phyloP scores from a whole-genome alignment of 2,329 filamentous ascomycete species.

The Hymenoscyphus scutula region DNA sequence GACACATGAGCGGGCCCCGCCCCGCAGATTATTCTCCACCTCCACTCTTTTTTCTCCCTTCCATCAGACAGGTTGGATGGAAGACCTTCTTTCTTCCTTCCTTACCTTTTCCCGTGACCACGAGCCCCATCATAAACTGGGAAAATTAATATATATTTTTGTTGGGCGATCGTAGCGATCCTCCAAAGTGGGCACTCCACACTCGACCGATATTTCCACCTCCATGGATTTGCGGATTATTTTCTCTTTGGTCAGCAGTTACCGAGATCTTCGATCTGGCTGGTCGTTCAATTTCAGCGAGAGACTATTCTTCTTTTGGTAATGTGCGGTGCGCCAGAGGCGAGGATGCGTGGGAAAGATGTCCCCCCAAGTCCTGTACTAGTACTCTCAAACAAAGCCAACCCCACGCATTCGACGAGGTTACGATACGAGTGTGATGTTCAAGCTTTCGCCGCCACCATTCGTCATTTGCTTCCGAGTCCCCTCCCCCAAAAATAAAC shows the following conservation, averaged over 20 bases:
- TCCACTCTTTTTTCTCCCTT: background rate
- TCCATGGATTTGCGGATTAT: background rate
- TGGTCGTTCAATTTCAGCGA: no score
- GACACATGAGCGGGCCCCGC: background rate
- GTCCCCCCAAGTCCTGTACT: background rate
- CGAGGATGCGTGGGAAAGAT: background rate
- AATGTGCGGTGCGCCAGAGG: background rate
- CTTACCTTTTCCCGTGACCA: background rate
- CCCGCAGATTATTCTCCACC: background rate
- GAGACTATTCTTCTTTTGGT: background rate
- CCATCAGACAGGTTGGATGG: background rate
- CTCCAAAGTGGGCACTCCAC: background rate
- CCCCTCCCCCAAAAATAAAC: background rate
- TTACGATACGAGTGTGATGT: background rate
- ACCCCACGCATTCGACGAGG: no score
- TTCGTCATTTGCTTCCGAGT: background rate
- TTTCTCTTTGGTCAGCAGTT: background rate
- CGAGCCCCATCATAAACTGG: background rate
- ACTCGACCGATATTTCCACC: background rate
- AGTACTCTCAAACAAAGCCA: background rate
- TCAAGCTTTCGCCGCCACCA: background rate
- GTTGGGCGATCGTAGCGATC: background rate
- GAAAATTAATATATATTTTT: background rate
- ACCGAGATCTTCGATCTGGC: conserved; percentile 1
- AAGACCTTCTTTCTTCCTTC: no score